Base-by-base conservation (phyloP, 2,329 filamentous ascomycete species). In the Fusarium penzigii region DNA sequence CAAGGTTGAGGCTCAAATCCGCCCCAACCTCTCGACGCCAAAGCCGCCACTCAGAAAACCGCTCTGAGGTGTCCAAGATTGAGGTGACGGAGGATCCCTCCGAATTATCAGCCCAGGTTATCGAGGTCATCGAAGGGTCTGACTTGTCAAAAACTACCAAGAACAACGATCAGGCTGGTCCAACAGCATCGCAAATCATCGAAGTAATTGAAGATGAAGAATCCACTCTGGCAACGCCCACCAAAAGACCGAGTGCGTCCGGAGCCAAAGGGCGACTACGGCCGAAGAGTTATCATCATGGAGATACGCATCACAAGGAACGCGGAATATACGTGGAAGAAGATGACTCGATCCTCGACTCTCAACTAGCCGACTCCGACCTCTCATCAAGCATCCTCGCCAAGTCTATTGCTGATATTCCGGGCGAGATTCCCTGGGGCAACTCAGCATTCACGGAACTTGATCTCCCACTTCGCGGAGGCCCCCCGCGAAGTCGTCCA, bases 381-480 rank as follows among this genome's bases (percentile, higher is more conserved):
- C 42, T 72, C 5, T 68, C 66, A 4, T 72, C 72, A 2, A 72
- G 68, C 43, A 55, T 73, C 10, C 61, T 77, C 5, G 76, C 74
- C 34, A 83, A 83, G 57, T 80, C 81, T 3, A 64, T 86, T 34
- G 82, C 81, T 14, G 83, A 86, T 38, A 82, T 74, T 13, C 65
- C 70, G 3, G 72, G 71, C 10, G 84, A 87, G 12, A 85, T 87
- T 44, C 83, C 84, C 0, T 80, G 86, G 64, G 84, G 84, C 6
- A 81, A 82, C 56, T 87, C 84, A 16, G 84, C 84, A n/a, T 87
- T 87, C 59, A 87, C 82, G 58, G 83, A 83, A 61, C 72, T 87
- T 7, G 83, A 86, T 48, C 67, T 87, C 2, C 77, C 83, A 1
- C 63, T 79, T 10, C 74, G 76, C 17, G 76, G 75, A 9, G 75